Base-by-base conservation (phyloP, 2,329 filamentous ascomycete species). In the Hypomyces rosellus region DNA sequence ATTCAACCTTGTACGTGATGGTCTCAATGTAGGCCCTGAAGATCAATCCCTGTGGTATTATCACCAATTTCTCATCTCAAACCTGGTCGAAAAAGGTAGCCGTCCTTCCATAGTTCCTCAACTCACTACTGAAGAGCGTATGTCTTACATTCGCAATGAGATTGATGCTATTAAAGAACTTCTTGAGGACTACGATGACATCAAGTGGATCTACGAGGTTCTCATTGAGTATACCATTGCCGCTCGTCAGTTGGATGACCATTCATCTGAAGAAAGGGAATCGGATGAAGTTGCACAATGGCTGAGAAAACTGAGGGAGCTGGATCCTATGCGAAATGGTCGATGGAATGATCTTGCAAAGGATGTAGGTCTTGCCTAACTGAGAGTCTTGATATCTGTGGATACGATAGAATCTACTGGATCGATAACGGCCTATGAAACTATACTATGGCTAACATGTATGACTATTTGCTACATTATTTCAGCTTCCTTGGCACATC, bases 11-110 rank as follows among this genome's bases (percentile, higher is more conserved):
- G 84, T 96, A 22, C 83, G 86, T 49, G 80, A 85, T 50, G 91
- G 87, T 0, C 75, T 97, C 45, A 93, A 90, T 53, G 88, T 89
- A 36, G 91, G 95, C 51, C 90, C 92, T 0, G 90, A 95, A 59
- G 92, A 97, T 64, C 92, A 97, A 64, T 96, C 90, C 15, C 76
- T 96, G 5, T 99, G 93, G 91, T 96, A 95, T 68, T 97, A 99
- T 63, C 90, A 97, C 66, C 87, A 93, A 59, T 95, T 86, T 62
- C 73, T 96, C 51, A 82, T 96, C 71, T 79, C 83, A 53, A 86
- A 84, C 62, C 73, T 87, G 59, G 72, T 77, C 47, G 75, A 73
- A 60, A 71, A 69, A 45, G 71, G 65, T 13, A 69, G 73, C 13
- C 63, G 71, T 3, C 70, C 76, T 16, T 78, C 78, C 9, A 86